phyloP scores from a whole-genome alignment of 257 asterid genomes.

The Orobanche coerulescens region DNA sequence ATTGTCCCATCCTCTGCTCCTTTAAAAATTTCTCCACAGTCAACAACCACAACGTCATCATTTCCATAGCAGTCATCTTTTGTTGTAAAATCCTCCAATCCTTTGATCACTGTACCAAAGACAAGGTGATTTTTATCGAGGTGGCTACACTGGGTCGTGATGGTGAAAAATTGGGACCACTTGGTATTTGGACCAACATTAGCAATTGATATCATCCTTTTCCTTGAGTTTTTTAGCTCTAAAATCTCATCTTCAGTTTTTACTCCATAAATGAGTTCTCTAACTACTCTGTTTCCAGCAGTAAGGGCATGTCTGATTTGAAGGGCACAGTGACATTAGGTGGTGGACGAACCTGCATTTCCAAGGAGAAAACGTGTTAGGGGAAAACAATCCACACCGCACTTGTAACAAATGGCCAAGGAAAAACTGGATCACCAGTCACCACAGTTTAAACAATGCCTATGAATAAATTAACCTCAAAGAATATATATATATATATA shows the following conservation, averaged over 20 bases:
- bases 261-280: constrained; percentile 77
- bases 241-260: constrained; percentile 85
- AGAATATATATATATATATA: no score
- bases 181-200: constrained; percentile 77
- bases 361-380: no score
- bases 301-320: no score
- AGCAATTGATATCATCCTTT: constrained; percentile 82
- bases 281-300: constrained; percentile 48
- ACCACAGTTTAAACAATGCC: no score
- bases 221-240: constrained; percentile 63
- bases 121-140: constrained; percentile 72
- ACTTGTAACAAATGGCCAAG: no score
- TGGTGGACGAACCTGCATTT: no score
- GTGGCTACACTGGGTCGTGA: constrained; percentile 58
- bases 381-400: no score
- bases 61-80: constrained; percentile 33
- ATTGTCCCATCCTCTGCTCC: constrained; percentile 75
- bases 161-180: constrained; percentile 65
- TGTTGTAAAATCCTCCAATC: constrained; percentile 47
- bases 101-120: constrained; percentile 64
- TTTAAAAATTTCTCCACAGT: constrained; percentile 71
- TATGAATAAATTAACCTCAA: no score
- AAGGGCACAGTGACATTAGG: no score
- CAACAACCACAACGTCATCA: constrained; percentile 39
- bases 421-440: no score